Evolutionary conservation across 352 stramenopile species (phyloP).

Genomic region (Phytopythium montanum): DNA sequence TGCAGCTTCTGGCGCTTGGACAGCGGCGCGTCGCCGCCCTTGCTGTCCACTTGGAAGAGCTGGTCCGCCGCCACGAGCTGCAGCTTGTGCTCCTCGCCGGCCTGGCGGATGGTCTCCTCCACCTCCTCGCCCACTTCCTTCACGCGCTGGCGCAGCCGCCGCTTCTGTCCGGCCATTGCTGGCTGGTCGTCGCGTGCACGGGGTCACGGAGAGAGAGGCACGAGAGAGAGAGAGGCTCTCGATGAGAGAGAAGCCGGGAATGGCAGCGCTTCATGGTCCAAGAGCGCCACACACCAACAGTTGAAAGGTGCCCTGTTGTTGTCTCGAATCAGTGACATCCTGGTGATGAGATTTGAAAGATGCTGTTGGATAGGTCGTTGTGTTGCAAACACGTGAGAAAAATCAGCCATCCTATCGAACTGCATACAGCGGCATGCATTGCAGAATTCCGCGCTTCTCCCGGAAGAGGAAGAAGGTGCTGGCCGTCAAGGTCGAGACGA

Average conservation of each 20-base stretch:
- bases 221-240: background rate
- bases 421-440: background rate
- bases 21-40: slow-evolving; percentile 40
- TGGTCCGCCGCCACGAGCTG: slow-evolving; percentile 60
- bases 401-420: slow-evolving; percentile 4
- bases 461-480: background rate
- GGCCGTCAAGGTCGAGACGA: background rate
- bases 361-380: background rate
- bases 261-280: slow-evolving; percentile 5
- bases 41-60: slow-evolving; percentile 81
- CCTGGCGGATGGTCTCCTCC: slow-evolving; percentile 75
- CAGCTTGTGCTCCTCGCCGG: slow-evolving; percentile 79
- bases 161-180: slow-evolving; percentile 41
- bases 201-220: background rate
- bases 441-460: background rate
- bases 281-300: slow-evolving; percentile 2
- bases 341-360: slow-evolving; percentile 1
- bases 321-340: background rate
- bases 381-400: background rate
- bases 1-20: slow-evolving; percentile 73
- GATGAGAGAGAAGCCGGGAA: background rate
- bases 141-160: slow-evolving; percentile 61
- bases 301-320: background rate
- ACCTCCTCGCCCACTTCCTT: slow-evolving; percentile 65
- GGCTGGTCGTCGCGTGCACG: background rate